Evolutionary conservation across 2,329 filamentous ascomycete species (phyloP).

Genomic region (Pyricularia pennisetigena): DNA sequence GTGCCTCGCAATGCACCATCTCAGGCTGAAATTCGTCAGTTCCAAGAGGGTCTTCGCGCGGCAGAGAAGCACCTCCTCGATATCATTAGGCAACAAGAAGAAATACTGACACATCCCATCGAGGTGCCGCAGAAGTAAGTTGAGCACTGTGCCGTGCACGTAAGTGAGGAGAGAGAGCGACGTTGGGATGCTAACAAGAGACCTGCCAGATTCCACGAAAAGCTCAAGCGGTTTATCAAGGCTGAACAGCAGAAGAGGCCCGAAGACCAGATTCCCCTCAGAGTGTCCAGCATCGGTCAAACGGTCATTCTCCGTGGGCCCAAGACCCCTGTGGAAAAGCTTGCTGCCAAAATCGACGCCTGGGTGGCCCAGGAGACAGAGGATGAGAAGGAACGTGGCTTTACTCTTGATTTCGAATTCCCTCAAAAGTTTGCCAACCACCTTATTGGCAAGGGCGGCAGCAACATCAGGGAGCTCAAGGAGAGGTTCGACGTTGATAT

Average conservation of each 20-base stretch:
- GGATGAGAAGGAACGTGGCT: slow-evolving; percentile 89
- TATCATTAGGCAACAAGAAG: slow-evolving; percentile 49
- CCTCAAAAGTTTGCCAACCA: slow-evolving; percentile 92
- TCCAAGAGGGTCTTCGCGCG: slow-evolving; percentile 44
- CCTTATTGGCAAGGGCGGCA: slow-evolving; percentile 59
- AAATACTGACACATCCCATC: slow-evolving; percentile 36
- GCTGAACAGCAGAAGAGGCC: slow-evolving; percentile 49
- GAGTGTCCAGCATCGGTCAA: slow-evolving; percentile 48
- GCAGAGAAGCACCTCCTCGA: slow-evolving; percentile 47
- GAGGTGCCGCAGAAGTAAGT: slow-evolving; percentile 47
- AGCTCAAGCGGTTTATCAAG: slow-evolving; percentile 53
- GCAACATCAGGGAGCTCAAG: slow-evolving; percentile 54
- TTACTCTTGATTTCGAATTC: slow-evolving; percentile 80
- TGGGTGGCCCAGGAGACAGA: slow-evolving; percentile 84
- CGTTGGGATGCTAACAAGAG: not conserved
- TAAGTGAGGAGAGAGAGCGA: not conserved
- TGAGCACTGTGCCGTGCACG: not conserved
- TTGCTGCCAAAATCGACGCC: slow-evolving; percentile 61
- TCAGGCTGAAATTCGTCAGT: slow-evolving; percentile 37
- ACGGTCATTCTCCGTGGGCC: slow-evolving; percentile 70
- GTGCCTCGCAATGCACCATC: slow-evolving; percentile 44
- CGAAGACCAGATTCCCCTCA: slow-evolving; percentile 48
- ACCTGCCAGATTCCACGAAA: slow-evolving; percentile 39
- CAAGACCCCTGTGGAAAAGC: slow-evolving; percentile 56
- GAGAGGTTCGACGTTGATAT: slow-evolving; percentile 65